A percentile compares a stretch with the other conserved stretches of the same genome.
phyloP scores from a whole-genome alignment of 306 rosid genomes.

The Vigna reflexopilosa region DNA sequence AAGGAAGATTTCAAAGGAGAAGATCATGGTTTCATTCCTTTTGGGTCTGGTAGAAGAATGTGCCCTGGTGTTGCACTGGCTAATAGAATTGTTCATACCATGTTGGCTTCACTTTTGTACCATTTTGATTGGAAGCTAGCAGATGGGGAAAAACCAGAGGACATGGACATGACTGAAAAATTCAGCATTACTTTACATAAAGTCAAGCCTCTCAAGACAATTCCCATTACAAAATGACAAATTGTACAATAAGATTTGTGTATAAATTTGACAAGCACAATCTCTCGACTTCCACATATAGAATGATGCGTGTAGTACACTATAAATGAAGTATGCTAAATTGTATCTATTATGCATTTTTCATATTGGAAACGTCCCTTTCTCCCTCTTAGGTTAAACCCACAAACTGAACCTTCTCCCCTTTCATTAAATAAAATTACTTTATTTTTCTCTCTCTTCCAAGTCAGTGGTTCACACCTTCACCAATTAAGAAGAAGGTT shows the following conservation, averaged over 20 bases:
- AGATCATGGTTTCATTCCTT: slow-evolving; percentile 43
- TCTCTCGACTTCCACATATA: too few relatives aligned
- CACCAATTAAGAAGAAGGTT: too few relatives aligned
- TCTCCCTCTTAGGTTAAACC: too few relatives aligned
- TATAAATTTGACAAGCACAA: too few relatives aligned
- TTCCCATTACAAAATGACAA: slow-evolving; percentile 15
- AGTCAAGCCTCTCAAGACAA: slow-evolving; percentile 22
- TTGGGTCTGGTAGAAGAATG: slow-evolving; percentile 53
- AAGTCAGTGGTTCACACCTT: too few relatives aligned
- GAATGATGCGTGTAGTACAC: too few relatives aligned
- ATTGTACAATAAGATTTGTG: neutral
- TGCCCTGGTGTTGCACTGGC: slow-evolving; percentile 41
- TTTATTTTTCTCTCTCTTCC: too few relatives aligned
- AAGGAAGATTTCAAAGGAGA: slow-evolving; percentile 30
- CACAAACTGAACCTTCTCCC: too few relatives aligned
- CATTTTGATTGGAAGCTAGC: slow-evolving; percentile 41
- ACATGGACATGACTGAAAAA: slow-evolving; percentile 39
- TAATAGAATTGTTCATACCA: slow-evolving; percentile 6
- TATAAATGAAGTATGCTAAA: too few relatives aligned
- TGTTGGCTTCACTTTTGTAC: slow-evolving; percentile 14
- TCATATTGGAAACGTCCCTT: too few relatives aligned
- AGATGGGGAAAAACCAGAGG: slow-evolving; percentile 16
- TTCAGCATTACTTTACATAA: slow-evolving; percentile 41
- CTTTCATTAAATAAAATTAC: too few relatives aligned
- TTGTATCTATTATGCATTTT: too few relatives aligned